A percentile compares a stretch with the other conserved stretches of the same genome.
phyloP scores from a whole-genome alignment of 2,329 filamentous ascomycete species.

The Fusarium clavum region DNA sequence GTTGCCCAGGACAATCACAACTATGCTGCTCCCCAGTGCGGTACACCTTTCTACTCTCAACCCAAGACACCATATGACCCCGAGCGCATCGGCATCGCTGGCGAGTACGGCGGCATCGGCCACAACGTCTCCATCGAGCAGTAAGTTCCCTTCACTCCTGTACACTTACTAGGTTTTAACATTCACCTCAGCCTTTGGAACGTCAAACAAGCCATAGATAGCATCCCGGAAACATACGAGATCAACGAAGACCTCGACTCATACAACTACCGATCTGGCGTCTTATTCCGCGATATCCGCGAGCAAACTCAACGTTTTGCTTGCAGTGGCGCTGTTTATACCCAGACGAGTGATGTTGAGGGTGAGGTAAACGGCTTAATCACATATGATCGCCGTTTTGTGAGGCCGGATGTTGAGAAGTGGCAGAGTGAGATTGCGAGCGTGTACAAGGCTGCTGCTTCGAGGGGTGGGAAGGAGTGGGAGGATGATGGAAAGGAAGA shows the following conservation, averaged over 20 bases:
- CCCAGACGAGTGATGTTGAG: constrained; percentile 80
- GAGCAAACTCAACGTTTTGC: constrained; percentile 70
- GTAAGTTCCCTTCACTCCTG: background rate
- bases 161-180: background rate
- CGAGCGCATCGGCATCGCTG: constrained; percentile 73
- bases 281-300: constrained; percentile 70
- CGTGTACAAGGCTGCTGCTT: constrained; percentile 67
- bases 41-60: constrained; percentile 74
- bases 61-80: constrained; percentile 67
- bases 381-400: constrained; percentile 73
- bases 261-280: constrained; percentile 75
- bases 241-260: constrained; percentile 66
- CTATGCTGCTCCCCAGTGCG: constrained; percentile 78
- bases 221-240: constrained; percentile 76
- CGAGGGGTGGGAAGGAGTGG: constrained; percentile 33
- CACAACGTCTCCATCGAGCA: constrained; percentile 69
- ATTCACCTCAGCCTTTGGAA: constrained; percentile 69
- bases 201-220: constrained; percentile 65
- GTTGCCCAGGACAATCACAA: constrained; percentile 70
- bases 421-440: constrained; percentile 71
- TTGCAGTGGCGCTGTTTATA: constrained; percentile 77
- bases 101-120: constrained; percentile 78
- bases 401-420: constrained; percentile 66
- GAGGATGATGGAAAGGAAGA: background rate
- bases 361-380: constrained; percentile 79